These are phyloP conservation scores for Myxozyma sirexii DNA, from an alignment of 805 yeast genomes.

Conservation along the genomic window DNA sequence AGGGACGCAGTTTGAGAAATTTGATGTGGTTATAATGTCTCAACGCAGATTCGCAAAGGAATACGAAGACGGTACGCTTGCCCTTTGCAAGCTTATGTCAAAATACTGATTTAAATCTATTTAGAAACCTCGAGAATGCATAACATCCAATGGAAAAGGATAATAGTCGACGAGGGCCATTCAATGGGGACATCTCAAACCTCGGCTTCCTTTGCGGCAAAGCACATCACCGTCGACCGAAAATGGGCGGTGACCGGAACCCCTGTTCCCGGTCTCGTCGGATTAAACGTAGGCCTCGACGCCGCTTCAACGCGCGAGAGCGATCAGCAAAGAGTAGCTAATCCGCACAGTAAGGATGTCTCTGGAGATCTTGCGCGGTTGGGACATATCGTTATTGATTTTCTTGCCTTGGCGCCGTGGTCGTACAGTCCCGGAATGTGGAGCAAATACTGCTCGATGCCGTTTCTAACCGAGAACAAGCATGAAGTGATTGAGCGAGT, in stretches of 20 bases:
- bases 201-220: conserved; percentile 54
- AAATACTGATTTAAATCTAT: too few relatives aligned
- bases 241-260: conserved; percentile 79
- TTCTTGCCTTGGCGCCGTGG: conserved; percentile 64
- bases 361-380: conserved; percentile 54
- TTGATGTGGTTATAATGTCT: conserved; percentile 58
- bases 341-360: conserved; percentile 22
- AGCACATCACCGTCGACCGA: conserved; percentile 56
- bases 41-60: conserved; percentile 52
- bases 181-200: conserved; percentile 58
- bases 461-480: conserved; percentile 46
- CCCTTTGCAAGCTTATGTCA: too few relatives aligned
- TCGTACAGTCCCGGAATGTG: conserved; percentile 51
- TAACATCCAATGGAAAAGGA: conserved; percentile 63
- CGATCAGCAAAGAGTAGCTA: conserved; percentile 32
- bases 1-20: conserved; percentile 43
- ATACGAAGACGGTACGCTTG: conserved; percentile 19
- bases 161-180: conserved; percentile 78
- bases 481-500: conserved; percentile 44
- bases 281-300: conserved; percentile 45
- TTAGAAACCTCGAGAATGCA: conserved; percentile 45
- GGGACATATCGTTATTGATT: conserved; percentile 56
- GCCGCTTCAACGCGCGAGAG: conserved; percentile 43
- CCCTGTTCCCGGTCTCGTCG: conserved; percentile 71
- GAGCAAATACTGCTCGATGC: conserved; percentile 51